Evolutionary conservation across 2,329 filamentous ascomycete species (phyloP), one percentile per base, ranked within the genome.

Genomic region (Albifimbria verrucaria): DNA sequence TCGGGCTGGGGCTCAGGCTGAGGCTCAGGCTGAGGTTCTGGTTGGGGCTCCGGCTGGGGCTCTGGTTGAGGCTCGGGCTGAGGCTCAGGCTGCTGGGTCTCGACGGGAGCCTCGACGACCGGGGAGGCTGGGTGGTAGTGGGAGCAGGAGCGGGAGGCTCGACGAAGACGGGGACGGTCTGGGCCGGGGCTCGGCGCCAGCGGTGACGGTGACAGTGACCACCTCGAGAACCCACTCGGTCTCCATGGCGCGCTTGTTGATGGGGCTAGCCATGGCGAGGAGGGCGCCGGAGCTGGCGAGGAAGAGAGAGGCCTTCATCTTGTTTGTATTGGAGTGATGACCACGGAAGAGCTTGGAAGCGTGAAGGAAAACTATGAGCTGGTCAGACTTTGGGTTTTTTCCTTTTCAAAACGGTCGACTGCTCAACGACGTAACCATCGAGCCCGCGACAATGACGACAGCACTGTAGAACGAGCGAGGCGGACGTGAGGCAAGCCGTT

Each of bases 261-360:
- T 64, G 51, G 77, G 78, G 48, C 66, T 63, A 60, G 77, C 77
- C 53, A 70, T 61, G 52, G 72, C 76, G 65, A 80, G 57, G 50
- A 77, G 57, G 61, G 78, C 76, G 63, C 76, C 69, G 57, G 75
- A 69, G 59, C 72, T 68, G 58, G 70, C 67, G 59, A 82, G 66
- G 58, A 76, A 67, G 52, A 76, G 55, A 48, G 78, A 77, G 46
- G 73, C 68, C 73, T 78, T 81, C 79, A 82, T 82, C 57, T 66
- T 78, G 68, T 54, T 55, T 48, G 56, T 55, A 55, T 47, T 50
- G 53, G 46, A 56, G 50, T 51, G 55, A 52, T 48, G 50, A 26
- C 43, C 48, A 51, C 28, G 43, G 52, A 50, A 55, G 18, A 32
- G 24, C 23, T 36, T n/a, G 46, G 36, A 18, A 36, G 12, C 25